Conservation (phyloP, 495 filamentous ascomycete genomes). For the Penicillium goetzii region DNA sequence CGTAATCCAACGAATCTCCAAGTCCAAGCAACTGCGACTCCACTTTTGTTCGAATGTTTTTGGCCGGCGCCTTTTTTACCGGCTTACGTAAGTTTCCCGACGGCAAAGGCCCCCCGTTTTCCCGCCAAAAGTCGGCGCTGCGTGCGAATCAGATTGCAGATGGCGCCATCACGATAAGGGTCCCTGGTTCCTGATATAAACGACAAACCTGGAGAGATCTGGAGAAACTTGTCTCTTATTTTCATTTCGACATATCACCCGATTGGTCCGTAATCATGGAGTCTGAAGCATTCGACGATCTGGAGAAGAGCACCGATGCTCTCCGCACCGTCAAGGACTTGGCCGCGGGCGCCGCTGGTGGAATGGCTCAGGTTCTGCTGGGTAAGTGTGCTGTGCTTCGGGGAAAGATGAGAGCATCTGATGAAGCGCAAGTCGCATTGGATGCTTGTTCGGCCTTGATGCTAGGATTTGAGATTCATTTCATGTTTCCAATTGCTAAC, state of each 20-base stretch:
- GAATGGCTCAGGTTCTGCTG: slow-evolving; percentile 90
- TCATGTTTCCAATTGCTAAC: slow-evolving; percentile 32
- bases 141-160: slow-evolving; percentile 39
- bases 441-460: background rate
- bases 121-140: slow-evolving; percentile 38
- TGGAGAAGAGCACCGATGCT: slow-evolving; percentile 43
- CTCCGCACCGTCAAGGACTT: slow-evolving; percentile 84
- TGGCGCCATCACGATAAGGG: slow-evolving; percentile 34
- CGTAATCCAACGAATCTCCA: background rate
- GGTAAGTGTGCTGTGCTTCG: slow-evolving; percentile 61
- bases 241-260: slow-evolving; percentile 2
- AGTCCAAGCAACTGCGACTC: slow-evolving; percentile 14
- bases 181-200: slow-evolving; percentile 35
- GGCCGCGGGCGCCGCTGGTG: slow-evolving; percentile 86
- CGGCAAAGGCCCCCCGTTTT: slow-evolving; percentile 24
- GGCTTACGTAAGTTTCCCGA: slow-evolving; percentile 37
- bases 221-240: slow-evolving; percentile 23
- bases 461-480: background rate
- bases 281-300: slow-evolving; percentile 43
- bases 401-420: background rate
- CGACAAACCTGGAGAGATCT: slow-evolving; percentile 13
- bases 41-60: slow-evolving; percentile 24
- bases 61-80: slow-evolving; percentile 14
- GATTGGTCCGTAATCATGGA: slow-evolving; percentile 33
- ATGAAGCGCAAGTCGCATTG: slow-evolving; percentile 6